phyloP scores from a whole-genome alignment of 345 rosid genomes.

The Geranium rotundifolium region DNA sequence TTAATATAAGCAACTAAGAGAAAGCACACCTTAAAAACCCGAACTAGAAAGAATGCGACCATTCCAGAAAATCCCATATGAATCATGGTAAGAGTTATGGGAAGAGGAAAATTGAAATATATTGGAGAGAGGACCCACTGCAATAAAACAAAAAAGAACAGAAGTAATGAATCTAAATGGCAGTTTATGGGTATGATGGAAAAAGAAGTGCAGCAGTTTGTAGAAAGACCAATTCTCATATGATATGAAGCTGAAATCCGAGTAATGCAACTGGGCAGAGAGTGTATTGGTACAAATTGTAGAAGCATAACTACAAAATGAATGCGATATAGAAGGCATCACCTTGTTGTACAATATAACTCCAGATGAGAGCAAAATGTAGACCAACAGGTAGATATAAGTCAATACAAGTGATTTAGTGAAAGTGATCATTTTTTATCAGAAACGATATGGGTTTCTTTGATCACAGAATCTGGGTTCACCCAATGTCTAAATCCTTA shows the following conservation, averaged over 20 bases:
- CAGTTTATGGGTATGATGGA: too few relatives aligned
- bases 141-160: slow-evolving; percentile 12
- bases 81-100: slow-evolving; percentile 88
- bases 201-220: too few relatives aligned
- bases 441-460: not conserved
- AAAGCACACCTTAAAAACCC: slow-evolving; percentile 72
- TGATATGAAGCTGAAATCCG: too few relatives aligned
- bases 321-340: not conserved
- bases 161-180: not conserved
- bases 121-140: slow-evolving; percentile 98
- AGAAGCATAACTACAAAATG: not conserved
- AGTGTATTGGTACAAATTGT: not conserved
- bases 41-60: slow-evolving; percentile 70
- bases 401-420: slow-evolving; percentile 74
- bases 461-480: too few relatives aligned
- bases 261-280: too few relatives aligned
- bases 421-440: slow-evolving; percentile 30
- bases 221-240: too few relatives aligned
- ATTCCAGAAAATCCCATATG: slow-evolving; percentile 87
- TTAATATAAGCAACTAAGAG: not conserved
- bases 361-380: slow-evolving; percentile 78
- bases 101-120: slow-evolving; percentile 81
- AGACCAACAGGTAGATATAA: slow-evolving; percentile 68
- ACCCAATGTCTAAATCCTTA: too few relatives aligned
- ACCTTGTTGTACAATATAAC: slow-evolving; percentile 97